phyloP scores from a whole-genome alignment of 805 yeast genomes.

The Wickerhamomyces bisporus region DNA sequence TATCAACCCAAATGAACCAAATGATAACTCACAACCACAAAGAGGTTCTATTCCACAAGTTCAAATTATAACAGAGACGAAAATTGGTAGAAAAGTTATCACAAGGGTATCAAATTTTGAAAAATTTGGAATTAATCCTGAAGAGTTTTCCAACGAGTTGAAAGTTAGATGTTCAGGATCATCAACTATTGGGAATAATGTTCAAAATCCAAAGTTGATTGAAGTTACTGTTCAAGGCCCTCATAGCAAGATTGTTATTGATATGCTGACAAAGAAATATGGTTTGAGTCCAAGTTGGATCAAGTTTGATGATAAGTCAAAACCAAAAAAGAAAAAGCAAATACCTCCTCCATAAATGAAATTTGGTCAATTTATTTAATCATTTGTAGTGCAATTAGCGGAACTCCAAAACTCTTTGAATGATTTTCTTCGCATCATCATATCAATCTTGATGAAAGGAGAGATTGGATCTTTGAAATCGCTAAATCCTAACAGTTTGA shows the following conservation, averaged over 20 bases:
- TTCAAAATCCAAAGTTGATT: conserved; percentile 45
- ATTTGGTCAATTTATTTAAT: not conserved
- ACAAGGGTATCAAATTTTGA: conserved; percentile 73
- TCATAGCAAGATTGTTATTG: conserved; percentile 61
- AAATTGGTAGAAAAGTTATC: conserved; percentile 75
- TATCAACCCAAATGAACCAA: conserved; percentile 29
- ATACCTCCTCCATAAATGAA: not conserved
- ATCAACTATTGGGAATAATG: conserved; percentile 61
- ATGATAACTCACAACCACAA: conserved; percentile 33
- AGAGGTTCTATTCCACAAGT: conserved; percentile 71
- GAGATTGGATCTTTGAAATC: conserved; percentile 6
- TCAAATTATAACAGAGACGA: conserved; percentile 62
- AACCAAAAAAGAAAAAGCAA: conserved; percentile 42
- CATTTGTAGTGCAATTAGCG: not conserved
- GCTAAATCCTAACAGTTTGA: conserved; percentile 8
- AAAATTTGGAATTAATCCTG: conserved; percentile 58
- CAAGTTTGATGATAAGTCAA: conserved; percentile 55
- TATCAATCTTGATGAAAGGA: conserved; percentile 12
- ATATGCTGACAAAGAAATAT: conserved; percentile 45
- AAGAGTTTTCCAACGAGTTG: conserved; percentile 59
- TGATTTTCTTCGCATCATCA: conserved; percentile 11
- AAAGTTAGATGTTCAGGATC: conserved; percentile 87
- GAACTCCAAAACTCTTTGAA: conserved; percentile 4
- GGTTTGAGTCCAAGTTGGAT: conserved; percentile 70
- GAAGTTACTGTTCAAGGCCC: conserved; percentile 92